Conservation (phyloP, 352 stramenopile genomes). For the Globisporangium mamillatum region DNA sequence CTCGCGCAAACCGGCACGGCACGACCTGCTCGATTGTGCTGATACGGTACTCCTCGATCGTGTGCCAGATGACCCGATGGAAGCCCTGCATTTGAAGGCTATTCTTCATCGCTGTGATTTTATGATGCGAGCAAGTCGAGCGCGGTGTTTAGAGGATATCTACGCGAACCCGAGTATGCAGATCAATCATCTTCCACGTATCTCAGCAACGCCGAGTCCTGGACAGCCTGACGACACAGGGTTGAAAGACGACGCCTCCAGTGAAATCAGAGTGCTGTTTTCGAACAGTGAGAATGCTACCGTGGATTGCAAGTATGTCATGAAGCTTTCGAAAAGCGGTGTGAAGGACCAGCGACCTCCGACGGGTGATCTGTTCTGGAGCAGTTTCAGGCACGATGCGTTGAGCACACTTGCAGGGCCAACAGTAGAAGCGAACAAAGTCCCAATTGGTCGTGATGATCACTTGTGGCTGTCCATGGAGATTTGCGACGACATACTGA, state of each 20-base stretch:
- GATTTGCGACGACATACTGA: slow-evolving; percentile 20
- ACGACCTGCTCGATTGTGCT: slow-evolving; percentile 56
- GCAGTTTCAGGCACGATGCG: slow-evolving; percentile 57
- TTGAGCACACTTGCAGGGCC: slow-evolving; percentile 45
- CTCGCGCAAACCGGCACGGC: slow-evolving; percentile 28
- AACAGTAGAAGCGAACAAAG: slow-evolving; percentile 43
- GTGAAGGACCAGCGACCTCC: background rate
- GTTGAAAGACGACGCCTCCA: background rate
- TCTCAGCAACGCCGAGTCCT: background rate
- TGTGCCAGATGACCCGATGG: slow-evolving; percentile 21
- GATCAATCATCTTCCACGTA: slow-evolving; percentile 26
- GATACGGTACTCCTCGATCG: slow-evolving; percentile 66
- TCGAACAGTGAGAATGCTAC: slow-evolving; percentile 25
- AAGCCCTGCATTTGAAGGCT: slow-evolving; percentile 43
- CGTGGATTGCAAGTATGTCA: slow-evolving; percentile 37
- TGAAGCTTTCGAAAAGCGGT: slow-evolving; percentile 29
- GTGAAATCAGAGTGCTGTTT: slow-evolving; percentile 40
- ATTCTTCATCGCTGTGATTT: slow-evolving; percentile 76
- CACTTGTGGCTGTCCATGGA: slow-evolving; percentile 63
- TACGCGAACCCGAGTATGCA: slow-evolving; percentile 44
- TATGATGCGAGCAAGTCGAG: slow-evolving; percentile 71
- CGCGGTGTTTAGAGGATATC: slow-evolving; percentile 55
- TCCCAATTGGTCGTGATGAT: slow-evolving; percentile 27
- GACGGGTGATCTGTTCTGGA: slow-evolving; percentile 30
- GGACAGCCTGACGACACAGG: background rate